Percentiles rank a stretch among this genome's conserved stretches.
These are phyloP conservation scores for Monosporozyma siamensis DNA, from an alignment of 805 yeast genomes.

Conservation along the genomic window DNA sequence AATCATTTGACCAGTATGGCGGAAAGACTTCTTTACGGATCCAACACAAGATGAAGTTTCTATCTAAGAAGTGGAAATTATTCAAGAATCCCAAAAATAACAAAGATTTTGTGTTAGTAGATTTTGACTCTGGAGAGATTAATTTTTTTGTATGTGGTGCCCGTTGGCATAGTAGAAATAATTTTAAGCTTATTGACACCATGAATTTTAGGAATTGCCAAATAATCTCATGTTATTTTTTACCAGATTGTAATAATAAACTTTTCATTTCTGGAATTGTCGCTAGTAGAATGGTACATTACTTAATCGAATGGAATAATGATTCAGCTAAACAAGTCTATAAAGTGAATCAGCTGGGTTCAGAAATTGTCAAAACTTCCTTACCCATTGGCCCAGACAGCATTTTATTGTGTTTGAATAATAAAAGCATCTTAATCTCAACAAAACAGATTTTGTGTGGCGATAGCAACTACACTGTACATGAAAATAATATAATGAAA, in stretches of 20 bases:
- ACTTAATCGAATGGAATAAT: conserved; percentile 24
- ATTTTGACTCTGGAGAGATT: conserved; percentile 10
- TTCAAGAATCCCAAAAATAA: conserved; percentile 6
- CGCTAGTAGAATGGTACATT: conserved; percentile 15
- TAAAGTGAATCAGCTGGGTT: conserved; percentile 18
- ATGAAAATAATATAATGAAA: conserved; percentile 7
- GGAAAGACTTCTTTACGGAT: too few relatives aligned
- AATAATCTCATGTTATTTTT: conserved; percentile 14
- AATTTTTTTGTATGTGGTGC: too few relatives aligned
- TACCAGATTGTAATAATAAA: conserved; percentile 13
- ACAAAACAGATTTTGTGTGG: conserved; percentile 28
- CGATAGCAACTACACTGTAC: conserved; percentile 13
- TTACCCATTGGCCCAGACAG: conserved; percentile 14
- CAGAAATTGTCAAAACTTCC: conserved; percentile 12
- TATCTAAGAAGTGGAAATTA: conserved; percentile 14
- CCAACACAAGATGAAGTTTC: conserved; percentile 9
- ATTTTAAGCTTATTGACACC: too few relatives aligned
- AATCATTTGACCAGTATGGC: too few relatives aligned
- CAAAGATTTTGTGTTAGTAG: conserved; percentile 13
- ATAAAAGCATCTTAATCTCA: conserved; percentile 9
- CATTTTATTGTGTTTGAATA: conserved; percentile 4
- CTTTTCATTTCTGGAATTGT: conserved; percentile 16
- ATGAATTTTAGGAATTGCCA: conserved; percentile 13
- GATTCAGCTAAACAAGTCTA: conserved; percentile 14
- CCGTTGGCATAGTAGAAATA: too few relatives aligned